These are phyloP conservation scores for Inga oerstediana DNA, from an alignment of 306 rosid species.

Conservation along the genomic window DNA sequence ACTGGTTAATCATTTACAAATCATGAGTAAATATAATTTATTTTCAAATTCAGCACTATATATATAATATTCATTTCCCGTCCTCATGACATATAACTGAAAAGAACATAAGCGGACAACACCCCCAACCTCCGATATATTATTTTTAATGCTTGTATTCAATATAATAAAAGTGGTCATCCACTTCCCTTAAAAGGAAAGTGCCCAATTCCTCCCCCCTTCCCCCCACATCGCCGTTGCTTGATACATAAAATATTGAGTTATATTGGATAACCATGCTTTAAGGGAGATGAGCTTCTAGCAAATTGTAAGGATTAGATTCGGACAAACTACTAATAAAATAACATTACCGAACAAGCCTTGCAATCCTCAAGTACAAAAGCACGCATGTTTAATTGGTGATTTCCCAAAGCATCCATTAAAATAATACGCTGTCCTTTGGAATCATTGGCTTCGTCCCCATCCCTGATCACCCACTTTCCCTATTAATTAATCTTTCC, in stretches of 20 bases:
- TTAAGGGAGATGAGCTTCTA: not conserved
- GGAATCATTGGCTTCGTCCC: slow-evolving; percentile 40
- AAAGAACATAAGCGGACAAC: slow-evolving; percentile 46
- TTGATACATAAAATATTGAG: not conserved
- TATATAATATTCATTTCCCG: not conserved
- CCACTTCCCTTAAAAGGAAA: slow-evolving; percentile 74
- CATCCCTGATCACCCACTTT: not conserved
- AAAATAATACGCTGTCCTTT: slow-evolving; percentile 35
- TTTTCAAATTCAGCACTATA: not conserved
- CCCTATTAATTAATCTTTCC: not conserved
- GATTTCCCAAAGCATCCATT: slow-evolving; percentile 29
- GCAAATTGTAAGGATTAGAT: slow-evolving; percentile 34
- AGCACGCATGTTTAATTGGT: slow-evolving; percentile 33
- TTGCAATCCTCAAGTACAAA: slow-evolving; percentile 17
- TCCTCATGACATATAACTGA: not conserved
- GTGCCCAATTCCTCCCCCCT: not conserved
- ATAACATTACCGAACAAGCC: slow-evolving; percentile 17
- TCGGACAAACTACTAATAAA: not conserved
- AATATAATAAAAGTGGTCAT: not conserved
- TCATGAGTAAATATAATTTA: too few species aligned
- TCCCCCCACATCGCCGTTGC: not conserved
- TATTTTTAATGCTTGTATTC: not conserved
- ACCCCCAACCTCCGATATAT: slow-evolving; percentile 14
- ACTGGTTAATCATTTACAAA: too few species aligned
- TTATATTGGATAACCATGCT: not conserved